A percentile compares a stretch with the other conserved stretches of the same genome.
Conservation (phyloP, 1,284 basidiomycete genomes). For the Paramarasmius palmivorus region DNA sequence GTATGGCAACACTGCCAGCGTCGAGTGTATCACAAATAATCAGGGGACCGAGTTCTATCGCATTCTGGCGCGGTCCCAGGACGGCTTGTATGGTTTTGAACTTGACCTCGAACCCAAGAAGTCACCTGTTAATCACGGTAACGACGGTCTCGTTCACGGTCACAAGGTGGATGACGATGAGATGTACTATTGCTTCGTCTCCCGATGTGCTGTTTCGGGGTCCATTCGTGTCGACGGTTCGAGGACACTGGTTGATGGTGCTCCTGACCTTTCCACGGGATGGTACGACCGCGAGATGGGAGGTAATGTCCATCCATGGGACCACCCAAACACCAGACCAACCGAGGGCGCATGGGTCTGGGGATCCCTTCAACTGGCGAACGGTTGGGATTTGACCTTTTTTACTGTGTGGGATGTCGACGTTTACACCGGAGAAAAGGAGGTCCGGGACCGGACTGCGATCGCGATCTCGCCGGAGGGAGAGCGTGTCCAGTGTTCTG, state of each 20-base stretch:
- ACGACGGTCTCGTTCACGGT: constrained; percentile 1
- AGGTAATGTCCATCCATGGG: neutral
- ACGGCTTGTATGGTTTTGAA: constrained; percentile 4
- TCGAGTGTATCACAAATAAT: neutral
- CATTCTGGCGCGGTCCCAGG: neutral
- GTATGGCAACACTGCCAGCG: neutral
- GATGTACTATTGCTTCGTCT: constrained; percentile 5
- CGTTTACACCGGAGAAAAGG: neutral
- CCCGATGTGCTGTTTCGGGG: constrained; percentile 2
- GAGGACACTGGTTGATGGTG: neutral
- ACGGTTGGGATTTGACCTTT: neutral
- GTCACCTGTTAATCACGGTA: constrained; percentile 1
- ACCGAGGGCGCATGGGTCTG: constrained; percentile 2
- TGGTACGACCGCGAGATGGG: constrained; percentile 7
- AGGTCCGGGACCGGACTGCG: neutral
- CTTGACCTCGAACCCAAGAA: neutral
- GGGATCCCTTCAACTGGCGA: neutral
- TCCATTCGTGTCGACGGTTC: neutral
- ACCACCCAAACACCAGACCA: neutral
- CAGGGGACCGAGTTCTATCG: neutral
- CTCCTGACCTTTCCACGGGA: neutral
- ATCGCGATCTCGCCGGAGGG: neutral
- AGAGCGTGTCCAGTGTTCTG: neutral
- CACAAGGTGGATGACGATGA: neutral
- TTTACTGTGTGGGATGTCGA: constrained; percentile 5